phyloP scores from a whole-genome alignment of 1,284 basidiomycete species.

The Sphaerobolus stellatus region DNA sequence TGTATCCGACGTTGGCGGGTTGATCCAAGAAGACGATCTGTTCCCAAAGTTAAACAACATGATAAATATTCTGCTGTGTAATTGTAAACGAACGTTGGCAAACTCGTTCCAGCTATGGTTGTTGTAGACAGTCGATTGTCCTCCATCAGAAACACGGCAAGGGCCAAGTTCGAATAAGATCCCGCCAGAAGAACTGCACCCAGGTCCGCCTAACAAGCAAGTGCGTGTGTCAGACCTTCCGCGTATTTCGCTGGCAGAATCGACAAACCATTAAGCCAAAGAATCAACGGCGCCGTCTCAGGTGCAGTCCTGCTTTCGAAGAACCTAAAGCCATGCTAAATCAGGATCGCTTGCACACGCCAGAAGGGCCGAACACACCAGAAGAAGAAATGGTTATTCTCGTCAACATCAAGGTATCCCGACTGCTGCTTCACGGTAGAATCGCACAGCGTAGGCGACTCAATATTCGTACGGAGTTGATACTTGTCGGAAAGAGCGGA shows the following conservation, averaged over 20 bases:
- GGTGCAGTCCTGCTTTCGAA: slow-evolving; percentile 81
- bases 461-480: slow-evolving; percentile 59
- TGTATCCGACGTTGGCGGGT: slow-evolving; percentile 87
- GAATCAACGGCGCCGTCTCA: slow-evolving; percentile 72
- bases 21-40: slow-evolving; percentile 80
- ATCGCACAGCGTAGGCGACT: slow-evolving; percentile 78
- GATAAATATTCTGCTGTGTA: background rate
- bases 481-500: slow-evolving; percentile 63
- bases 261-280: slow-evolving; percentile 79
- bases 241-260: background rate
- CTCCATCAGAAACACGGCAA: slow-evolving; percentile 69
- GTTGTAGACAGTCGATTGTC: slow-evolving; percentile 70
- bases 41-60: slow-evolving; percentile 1
- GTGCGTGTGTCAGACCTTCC: no score
- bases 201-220: slow-evolving; percentile 53
- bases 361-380: slow-evolving; percentile 47
- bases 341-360: background rate
- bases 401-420: slow-evolving; percentile 86
- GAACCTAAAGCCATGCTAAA: slow-evolving; percentile 51
- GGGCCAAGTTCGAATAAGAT: slow-evolving; percentile 88
- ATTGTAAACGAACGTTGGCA: background rate
- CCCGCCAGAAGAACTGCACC: slow-evolving; percentile 76
- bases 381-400: slow-evolving; percentile 80
- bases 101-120: slow-evolving; percentile 71
- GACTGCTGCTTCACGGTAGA: slow-evolving; percentile 82